These are phyloP conservation scores for Didymella pomorum DNA, from an alignment of 2,329 filamentous ascomycete species.

Conservation along the genomic window DNA sequence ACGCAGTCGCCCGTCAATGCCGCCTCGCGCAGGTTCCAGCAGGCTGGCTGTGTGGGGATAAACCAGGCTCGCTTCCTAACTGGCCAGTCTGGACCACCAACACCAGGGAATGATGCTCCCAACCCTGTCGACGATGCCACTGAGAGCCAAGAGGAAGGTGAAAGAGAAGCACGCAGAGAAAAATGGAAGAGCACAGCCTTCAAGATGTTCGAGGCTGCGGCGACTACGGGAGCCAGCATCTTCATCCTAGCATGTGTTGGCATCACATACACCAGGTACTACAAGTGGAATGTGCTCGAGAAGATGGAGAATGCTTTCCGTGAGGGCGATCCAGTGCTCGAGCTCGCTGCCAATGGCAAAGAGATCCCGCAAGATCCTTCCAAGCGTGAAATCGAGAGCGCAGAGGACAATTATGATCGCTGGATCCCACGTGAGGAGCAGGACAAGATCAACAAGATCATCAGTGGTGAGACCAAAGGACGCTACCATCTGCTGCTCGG, in stretches of 20 bases:
- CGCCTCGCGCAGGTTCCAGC: constrained; percentile 28
- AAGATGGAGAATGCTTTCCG: constrained; percentile 95
- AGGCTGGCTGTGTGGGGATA: constrained; percentile 34
- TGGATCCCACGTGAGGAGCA: constrained; percentile 92
- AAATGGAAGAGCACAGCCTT: constrained; percentile 54
- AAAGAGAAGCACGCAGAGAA: constrained; percentile 27
- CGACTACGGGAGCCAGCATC: constrained; percentile 61
- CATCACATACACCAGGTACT: constrained; percentile 63
- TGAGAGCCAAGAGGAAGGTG: constrained; percentile 34
- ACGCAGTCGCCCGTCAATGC: constrained; percentile 12
- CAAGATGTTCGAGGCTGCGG: constrained; percentile 62
- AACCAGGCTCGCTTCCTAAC: constrained; percentile 37
- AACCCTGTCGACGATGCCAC: constrained; percentile 51
- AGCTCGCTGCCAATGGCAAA: constrained; percentile 60
- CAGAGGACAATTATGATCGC: constrained; percentile 63
- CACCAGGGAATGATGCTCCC: constrained; percentile 49
- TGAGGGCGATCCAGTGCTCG: constrained; percentile 88
- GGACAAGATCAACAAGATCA: constrained; percentile 78
- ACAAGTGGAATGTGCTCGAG: constrained; percentile 87
- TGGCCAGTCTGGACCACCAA: constrained; percentile 47
- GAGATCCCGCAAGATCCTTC: constrained; percentile 43
- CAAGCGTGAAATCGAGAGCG: constrained; percentile 25
- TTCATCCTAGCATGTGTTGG: constrained; percentile 57
- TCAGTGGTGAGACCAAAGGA: constrained; percentile 74
- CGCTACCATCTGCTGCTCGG: constrained; percentile 93